These are phyloP conservation scores for Alternaria novae-zelandiae DNA, from an alignment of 2,329 filamentous ascomycete species.

Conservation along the genomic window DNA sequence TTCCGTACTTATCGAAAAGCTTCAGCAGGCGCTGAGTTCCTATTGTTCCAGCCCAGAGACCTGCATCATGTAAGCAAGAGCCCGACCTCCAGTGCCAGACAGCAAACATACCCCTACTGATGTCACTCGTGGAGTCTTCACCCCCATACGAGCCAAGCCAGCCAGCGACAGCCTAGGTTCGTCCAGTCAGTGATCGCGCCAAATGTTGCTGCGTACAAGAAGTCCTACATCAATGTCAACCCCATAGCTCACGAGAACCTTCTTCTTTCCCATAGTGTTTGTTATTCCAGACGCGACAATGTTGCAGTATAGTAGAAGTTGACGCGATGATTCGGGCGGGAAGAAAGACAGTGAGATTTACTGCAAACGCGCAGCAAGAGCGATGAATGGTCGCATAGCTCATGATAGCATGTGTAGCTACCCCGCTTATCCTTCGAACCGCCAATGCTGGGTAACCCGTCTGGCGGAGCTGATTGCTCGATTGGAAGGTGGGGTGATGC, in stretches of 20 bases:
- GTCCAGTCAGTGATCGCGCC: neutral
- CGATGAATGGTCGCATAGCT: neutral
- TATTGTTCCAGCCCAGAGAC: conserved; percentile 72
- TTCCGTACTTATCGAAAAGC: conserved; percentile 75
- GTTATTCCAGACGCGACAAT: neutral
- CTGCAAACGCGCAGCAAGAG: neutral
- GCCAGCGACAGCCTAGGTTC: conserved; percentile 60
- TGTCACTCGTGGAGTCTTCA: conserved; percentile 74
- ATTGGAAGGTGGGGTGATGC: conserved; percentile 17
- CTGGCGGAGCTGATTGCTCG: conserved; percentile 1
- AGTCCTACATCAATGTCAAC: conserved; percentile 67
- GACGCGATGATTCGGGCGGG: too few species aligned
- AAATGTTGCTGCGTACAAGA: conserved; percentile 53
- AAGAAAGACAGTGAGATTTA: neutral
- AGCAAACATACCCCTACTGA: conserved; percentile 64
- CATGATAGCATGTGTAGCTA: conserved; percentile 14
- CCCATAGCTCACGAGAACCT: conserved; percentile 66
- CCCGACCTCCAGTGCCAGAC: neutral
- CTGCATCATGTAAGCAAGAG: conserved; percentile 42
- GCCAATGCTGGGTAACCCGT: neutral
- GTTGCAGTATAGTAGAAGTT: neutral
- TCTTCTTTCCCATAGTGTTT: conserved; percentile 57
- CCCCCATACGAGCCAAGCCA: conserved; percentile 79
- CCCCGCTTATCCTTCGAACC: conserved; percentile 16
- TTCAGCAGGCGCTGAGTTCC: conserved; percentile 72